Conservation (phyloP, 2,329 filamentous ascomycete genomes). For the Aquanectria penicillioides region DNA sequence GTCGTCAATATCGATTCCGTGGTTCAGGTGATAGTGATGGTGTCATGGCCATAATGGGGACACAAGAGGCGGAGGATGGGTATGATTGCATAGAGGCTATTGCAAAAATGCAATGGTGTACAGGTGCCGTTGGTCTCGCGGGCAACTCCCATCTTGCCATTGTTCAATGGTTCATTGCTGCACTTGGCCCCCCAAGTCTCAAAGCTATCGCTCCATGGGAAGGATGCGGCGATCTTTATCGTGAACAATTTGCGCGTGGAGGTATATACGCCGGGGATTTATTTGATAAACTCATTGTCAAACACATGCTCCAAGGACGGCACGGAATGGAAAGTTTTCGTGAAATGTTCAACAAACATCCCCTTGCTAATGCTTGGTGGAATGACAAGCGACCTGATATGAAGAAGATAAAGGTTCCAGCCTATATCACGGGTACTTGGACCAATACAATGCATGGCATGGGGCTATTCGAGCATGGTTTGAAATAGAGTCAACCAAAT, state of each 20-base stretch:
- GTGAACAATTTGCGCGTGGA: constrained; percentile 38
- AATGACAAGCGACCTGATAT: constrained; percentile 37
- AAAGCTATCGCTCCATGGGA: constrained; percentile 29
- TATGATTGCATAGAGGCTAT: constrained; percentile 19
- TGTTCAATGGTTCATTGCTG: constrained; percentile 16
- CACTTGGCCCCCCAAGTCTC: not conserved
- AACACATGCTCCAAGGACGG: constrained; percentile 32
- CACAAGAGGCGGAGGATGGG: constrained; percentile 19
- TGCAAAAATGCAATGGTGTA: constrained; percentile 18
- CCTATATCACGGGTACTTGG: constrained; percentile 37
- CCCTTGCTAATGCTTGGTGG: constrained; percentile 36
- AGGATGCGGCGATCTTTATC: constrained; percentile 10
- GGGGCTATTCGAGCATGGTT: constrained; percentile 48
- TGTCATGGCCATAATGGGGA: constrained; percentile 2
- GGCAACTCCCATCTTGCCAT: constrained; percentile 25
- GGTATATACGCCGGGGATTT: constrained; percentile 27
- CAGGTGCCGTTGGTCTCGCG: constrained; percentile 9
- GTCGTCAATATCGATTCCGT: constrained; percentile 17
- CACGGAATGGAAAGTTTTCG: constrained; percentile 35
- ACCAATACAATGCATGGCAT: constrained; percentile 37
- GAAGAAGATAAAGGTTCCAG: constrained; percentile 34
- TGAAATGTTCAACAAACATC: constrained; percentile 31
- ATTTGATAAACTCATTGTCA: constrained; percentile 27
- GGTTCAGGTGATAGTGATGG: constrained; percentile 9
- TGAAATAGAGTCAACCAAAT: constrained; percentile 52